Base-by-base conservation (phyloP, 2,329 filamentous ascomycete genomes). In the Botrytis galanthina region DNA sequence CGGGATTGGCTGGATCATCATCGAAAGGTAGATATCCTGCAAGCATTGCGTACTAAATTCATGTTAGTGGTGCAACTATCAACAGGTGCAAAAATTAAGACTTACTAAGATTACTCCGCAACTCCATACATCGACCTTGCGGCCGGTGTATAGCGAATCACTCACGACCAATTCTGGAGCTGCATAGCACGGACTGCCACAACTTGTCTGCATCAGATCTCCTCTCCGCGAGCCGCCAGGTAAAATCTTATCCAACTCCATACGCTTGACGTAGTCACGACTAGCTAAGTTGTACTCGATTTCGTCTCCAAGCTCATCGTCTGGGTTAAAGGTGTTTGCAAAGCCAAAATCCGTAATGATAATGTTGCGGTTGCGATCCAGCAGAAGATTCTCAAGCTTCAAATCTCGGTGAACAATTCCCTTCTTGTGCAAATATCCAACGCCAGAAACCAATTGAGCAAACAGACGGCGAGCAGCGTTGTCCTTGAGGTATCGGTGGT, bases 271-370 rank as follows among this genome's bases (percentile, higher is more conserved):
- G 80, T 91, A 96, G 29, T 98, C 95, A 77, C 93, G 92, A 80
- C 97, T 95, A 39, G 89, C 88, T 35, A 99, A 85, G 76, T 94
- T 93, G 79, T 94, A 89, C 83, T 98, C 96, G 77, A 98, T 92
- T 74, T 98, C 95, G 74, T 97, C 94, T 7, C 89, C 90, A 57
- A 99, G 87, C 81, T 98, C 94, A 80, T 99, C 96, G 51, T 86
- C 84, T 0, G 96, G 90, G 80, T 98, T 93, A 81, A 99, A 99
- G 0, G 95, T 98, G 83, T 99, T 99, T 78, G 96, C 96, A 82
- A 99, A 99, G 29, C 96, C 96, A 83, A 99, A 99, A 84, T 99
- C 96, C 26, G 96, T 99, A 81, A 99, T 99, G 84, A 99, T 99
- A 80, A 99, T 98, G 85, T 99, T 99, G 76, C 94, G 92, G 81